Base-by-base conservation (phyloP, 345 rosid genomes). In the Boechera stricta region DNA sequence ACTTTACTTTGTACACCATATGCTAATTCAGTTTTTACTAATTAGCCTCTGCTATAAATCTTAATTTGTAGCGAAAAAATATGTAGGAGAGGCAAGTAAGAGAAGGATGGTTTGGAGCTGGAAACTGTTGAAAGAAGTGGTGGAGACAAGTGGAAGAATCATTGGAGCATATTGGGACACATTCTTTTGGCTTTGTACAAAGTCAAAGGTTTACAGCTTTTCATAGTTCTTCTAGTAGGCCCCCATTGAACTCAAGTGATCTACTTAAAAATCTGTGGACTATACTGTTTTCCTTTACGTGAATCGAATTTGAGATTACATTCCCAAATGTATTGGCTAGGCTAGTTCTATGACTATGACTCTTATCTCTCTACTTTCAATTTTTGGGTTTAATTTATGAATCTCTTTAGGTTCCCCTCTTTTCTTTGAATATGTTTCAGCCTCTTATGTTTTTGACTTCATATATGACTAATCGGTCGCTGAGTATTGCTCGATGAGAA, bases 121-220 rank as follows among this genome's bases (percentile, higher is more conserved):
- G 53, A 51, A 49, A 51, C 42, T 6, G 49, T 72, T 28, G 18
- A 49, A 39, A 48, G 21, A 62, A 57, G 29, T 61, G 41, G 10
- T 1, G 70, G 77, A 73, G 29, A 63, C 41, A 74, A 64, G 64
- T 21, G 71, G 65, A 55, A 55, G 64, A 64, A 44, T 21, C 45
- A 54, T 42, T 64, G 47, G 55, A 73, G 47, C 47, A 64, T 31
- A 54, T 11, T 74, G 49, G 60, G 68, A 51, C 65, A 74, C 18
- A 31, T 15, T 15, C 65, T 55, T 65, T 74, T 74, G 57, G 33
- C 64, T 44, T 73, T 41, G 5, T 16, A 24, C 56, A 74, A 28
- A 31, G 71, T 55, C 77, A 65, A 63, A 28, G 54, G 53, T 63
- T 64, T 52, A 38, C 12, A 35, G 44, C 62, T 73, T 53, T 35